These are phyloP conservation scores for Colletotrichum navitas DNA, from an alignment of 2,329 filamentous ascomycete species.

Conservation along the genomic window DNA sequence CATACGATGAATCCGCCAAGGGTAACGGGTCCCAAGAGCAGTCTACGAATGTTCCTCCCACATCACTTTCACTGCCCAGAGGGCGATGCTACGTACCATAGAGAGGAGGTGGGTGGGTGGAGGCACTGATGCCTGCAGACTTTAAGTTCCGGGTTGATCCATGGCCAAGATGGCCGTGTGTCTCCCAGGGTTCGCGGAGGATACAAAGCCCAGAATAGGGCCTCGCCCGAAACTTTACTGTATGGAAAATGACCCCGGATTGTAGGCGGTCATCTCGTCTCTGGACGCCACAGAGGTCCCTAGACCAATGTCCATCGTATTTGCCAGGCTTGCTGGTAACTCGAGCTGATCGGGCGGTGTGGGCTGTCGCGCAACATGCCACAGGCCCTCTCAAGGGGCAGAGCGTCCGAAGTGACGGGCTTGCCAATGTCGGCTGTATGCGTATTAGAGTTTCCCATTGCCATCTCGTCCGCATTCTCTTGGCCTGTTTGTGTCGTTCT, in stretches of 20 bases:
- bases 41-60: background rate
- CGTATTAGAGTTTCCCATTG: background rate
- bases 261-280: background rate
- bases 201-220: background rate
- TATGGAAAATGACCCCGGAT: background rate
- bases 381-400: slow-evolving; percentile 16
- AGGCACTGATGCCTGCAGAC: background rate
- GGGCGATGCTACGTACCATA: background rate
- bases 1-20: too few relatives aligned
- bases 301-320: slow-evolving; percentile 12
- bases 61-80: background rate
- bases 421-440: slow-evolving; percentile 16
- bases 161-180: background rate
- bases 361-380: slow-evolving; percentile 23
- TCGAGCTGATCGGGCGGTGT: background rate
- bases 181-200: background rate
- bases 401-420: slow-evolving; percentile 19
- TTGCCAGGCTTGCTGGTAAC: background rate
- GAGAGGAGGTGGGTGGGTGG: background rate
- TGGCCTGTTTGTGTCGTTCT: background rate
- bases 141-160: background rate
- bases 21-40: background rate
- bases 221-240: background rate
- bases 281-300: background rate
- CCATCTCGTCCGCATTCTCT: background rate